Evolutionary conservation across 441 rosid species (phyloP), one percentile per base, ranked within the genome.

Genomic region (Manihot esculenta): DNA sequence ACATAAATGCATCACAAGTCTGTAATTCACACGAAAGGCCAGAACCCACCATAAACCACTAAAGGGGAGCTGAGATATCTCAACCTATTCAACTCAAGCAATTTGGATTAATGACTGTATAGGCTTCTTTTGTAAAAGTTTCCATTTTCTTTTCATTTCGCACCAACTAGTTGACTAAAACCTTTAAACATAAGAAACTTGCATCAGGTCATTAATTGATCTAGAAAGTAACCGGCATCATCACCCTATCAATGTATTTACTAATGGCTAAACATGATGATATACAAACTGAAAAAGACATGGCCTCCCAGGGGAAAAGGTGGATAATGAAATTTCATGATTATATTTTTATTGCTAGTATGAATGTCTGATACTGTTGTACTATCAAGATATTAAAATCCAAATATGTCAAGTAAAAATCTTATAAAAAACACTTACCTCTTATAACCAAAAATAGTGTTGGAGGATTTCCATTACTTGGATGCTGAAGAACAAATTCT

Each of bases 381-480:
- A 27, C 15, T 45, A 45, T 38, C 55, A 58, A 45, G 35, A 21
- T 8, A 50, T 17, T 70, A 59, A 70, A 70, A 69, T 57, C 26
- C 62, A 21, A 48, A 20, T 51, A 65, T 62, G 23, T 20, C 38
- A 13, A 11, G 33, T 33, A 49, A 30, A 20, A 33, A 11, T 51
- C 47, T 30, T 9, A 20, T 9, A 42, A 47, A 57, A 3, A 65
- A 68, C 58, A 76, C 69, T 72, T 85, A 91, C 99, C 98, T 10
- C 79, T 89, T 74, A 93, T 83, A 76, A 87, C 96, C 90, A 96
- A 88, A 82, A 96, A 88, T 61, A 96, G 72, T 63, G 98, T 96
- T 69, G 99, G 99, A 54, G 99, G 98, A 72, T 92, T 96, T 82
- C 91, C 99, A 81, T 93, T 93, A 76, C 81, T 84, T 65, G 98